These are phyloP conservation scores for Diplodia mutila DNA, from an alignment of 2,329 filamentous ascomycete species.

Conservation along the genomic window DNA sequence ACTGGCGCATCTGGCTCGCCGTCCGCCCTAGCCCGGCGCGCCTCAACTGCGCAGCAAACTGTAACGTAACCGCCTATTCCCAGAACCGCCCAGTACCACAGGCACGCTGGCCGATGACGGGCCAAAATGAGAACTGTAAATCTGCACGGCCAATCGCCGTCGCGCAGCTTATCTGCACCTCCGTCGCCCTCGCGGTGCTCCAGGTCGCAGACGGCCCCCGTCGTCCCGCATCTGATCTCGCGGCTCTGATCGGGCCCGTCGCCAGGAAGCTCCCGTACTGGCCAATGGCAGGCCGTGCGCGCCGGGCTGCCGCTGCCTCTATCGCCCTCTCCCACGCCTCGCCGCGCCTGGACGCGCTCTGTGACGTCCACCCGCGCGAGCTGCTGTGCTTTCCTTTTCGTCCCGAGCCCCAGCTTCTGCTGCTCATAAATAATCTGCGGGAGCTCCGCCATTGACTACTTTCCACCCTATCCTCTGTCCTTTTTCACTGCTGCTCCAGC, in stretches of 20 bases:
- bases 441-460: neutral
- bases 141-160: slow-evolving; percentile 22
- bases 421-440: slow-evolving; percentile 25
- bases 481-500: slow-evolving; percentile 25
- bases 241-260: slow-evolving; percentile 23
- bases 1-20: slow-evolving; percentile 5
- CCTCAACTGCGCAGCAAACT: slow-evolving; percentile 24
- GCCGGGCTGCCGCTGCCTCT: slow-evolving; percentile 12
- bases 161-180: slow-evolving; percentile 16
- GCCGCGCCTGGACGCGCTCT: slow-evolving; percentile 11
- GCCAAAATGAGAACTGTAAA: slow-evolving; percentile 21
- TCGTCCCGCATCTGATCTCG: slow-evolving; percentile 26
- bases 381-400: slow-evolving; percentile 28
- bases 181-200: slow-evolving; percentile 14
- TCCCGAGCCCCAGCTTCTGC: slow-evolving; percentile 24
- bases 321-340: slow-evolving; percentile 19
- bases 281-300: slow-evolving; percentile 16
- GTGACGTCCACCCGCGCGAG: slow-evolving; percentile 20
- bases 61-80: slow-evolving; percentile 25
- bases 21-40: slow-evolving; percentile 17
- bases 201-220: slow-evolving; percentile 5
- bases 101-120: slow-evolving; percentile 24
- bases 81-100: slow-evolving; percentile 16
- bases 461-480: slow-evolving; percentile 12
- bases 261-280: slow-evolving; percentile 4